Evolutionary conservation across 2,329 filamentous ascomycete species (phyloP), one percentile per base, ranked within the genome.

Genomic region (Penicillium fuscoglaucum): DNA sequence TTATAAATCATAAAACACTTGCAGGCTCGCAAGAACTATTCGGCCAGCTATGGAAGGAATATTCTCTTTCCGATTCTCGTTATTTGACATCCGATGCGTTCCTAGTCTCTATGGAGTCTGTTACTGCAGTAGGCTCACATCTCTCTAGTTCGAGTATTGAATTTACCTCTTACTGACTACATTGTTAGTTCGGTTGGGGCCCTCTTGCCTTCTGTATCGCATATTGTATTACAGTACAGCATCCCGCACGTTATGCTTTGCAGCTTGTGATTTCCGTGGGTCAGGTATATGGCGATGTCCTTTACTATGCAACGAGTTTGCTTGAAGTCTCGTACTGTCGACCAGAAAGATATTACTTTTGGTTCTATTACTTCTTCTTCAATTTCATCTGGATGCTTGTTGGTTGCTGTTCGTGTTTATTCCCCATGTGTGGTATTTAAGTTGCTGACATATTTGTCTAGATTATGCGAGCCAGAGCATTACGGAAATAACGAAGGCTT

Each of bases 21-120:
- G 83, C 86, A 0, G 77, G 82, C 17, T 83, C 84, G 59, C 86
- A 90, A 68, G 84, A 85, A 41, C 75, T 93, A 13, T 88, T 91
- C 59, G 89, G 87, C 3, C 90, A 96, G 77, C 80, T 95, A 41
- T 96, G 91, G 91, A 96, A 96, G 71, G 91, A 96, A 75, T 96
- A 96, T 72, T 82, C 89, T 5, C 82, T 91, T 35, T 91, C 89
- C 1, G 91, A 96, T 76, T 93, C 90, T 53, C 83, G 91, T 28
- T 96, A 96, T 68, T 78, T 96, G 60, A 90, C 87, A 1, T 85
- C 86, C 13, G 89, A 93, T 70, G 81, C 87, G 2, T 93, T 95
- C 67, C 90, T 93, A 67, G 79, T 95, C 19, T 91, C 88, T 71
- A 87, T 95, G 72, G 91, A 96, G 80, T 84, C 83, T 31, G 84